Evolutionary conservation across 257 asterid species (phyloP), one percentile per base, ranked within the genome.

Genomic region (Catharanthus roseus): DNA sequence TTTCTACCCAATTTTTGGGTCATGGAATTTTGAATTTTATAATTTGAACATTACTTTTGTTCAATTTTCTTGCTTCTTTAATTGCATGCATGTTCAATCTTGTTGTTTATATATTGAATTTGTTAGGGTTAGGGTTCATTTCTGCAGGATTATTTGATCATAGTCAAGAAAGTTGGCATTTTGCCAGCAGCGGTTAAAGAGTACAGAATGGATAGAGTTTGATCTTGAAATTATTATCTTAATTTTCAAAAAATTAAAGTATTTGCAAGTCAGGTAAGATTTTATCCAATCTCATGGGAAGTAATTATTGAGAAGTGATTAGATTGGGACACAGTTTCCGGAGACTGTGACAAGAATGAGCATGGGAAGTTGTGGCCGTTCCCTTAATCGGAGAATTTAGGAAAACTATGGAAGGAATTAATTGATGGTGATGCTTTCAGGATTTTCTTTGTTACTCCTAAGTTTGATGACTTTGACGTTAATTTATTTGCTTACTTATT

Each of bases 101-200:
- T 71, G 31, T 58, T 29, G 51, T 65, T 65, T 16, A n/a, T 65
- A 3, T 7, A 21, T 38, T 26, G 5, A 62, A 54, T 65, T 10
- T 0, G 68, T 65, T 84, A 86, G 88, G 88, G 85, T 86, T 84
- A 84, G 85, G 89, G 87, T 78, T 85, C 76, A 26, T 69, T n/a
- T n/a, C n/a, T 75, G n/a, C 5, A 38, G 3, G 42, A 38, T 38
- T n/a, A n/a, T n/a, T n/a, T n/a, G n/a, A n/a, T n/a, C 31, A 44
- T 68, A 28, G 24, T 36, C 63, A 49, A 66, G 36, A 6, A 31
- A 38, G n/a, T 5, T 66, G 39, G 24, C 26, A 8, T 33, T 9
- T 29, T 16, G 39, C 7, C 41, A 24, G 2, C 3, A 8, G 33
- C n/a, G n/a, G n/a, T n/a, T n/a, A n/a, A n/a, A n/a, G n/a, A n/a